A percentile compares a stretch with the other conserved stretches of the same genome.
phyloP scores from a whole-genome alignment of 140 eudicot genomes.

The Ambrosia hybrid region DNA sequence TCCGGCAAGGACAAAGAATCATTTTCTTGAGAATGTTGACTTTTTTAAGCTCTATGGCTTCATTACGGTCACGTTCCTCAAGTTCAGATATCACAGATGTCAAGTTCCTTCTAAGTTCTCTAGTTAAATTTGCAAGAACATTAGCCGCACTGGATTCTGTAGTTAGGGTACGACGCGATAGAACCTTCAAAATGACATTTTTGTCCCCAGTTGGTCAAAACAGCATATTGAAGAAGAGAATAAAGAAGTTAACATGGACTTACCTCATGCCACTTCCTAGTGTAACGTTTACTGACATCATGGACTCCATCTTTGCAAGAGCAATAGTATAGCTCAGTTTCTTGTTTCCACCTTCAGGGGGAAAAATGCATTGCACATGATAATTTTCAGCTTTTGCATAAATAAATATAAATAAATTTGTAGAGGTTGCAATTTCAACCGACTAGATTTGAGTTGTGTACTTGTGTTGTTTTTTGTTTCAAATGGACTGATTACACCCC shows the following conservation, averaged over 20 bases:
- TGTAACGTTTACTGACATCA: conserved; percentile 97
- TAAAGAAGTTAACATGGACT: background rate
- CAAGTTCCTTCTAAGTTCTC: conserved; percentile 57
- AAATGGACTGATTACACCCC: background rate
- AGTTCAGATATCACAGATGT: conserved; percentile 42
- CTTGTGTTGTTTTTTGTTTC: background rate
- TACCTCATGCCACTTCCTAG: conserved; percentile 97
- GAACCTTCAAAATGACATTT: conserved; percentile 55
- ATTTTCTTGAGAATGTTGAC: conserved; percentile 48
- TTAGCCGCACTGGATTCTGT: conserved; percentile 56
- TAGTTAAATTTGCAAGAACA: conserved; percentile 51
- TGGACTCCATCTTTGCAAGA: conserved; percentile 81
- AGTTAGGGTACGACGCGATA: conserved; percentile 62
- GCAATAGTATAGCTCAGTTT: conserved; percentile 74
- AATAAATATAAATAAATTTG: background rate
- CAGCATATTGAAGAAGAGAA: conserved; percentile 10
- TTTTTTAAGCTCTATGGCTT: conserved; percentile 56
- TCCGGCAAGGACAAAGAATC: conserved; percentile 71
- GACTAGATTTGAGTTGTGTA: background rate
- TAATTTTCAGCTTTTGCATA: conserved; percentile 4
- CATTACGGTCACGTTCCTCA: conserved; percentile 71
- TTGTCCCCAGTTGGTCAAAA: conserved; percentile 5
- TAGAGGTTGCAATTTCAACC: conserved; percentile 9
- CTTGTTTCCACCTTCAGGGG: conserved; percentile 73
- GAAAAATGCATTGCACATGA: background rate